These are phyloP conservation scores for Stenogyne calaminthoides DNA, from an alignment of 305 asterid genomes.

Conservation along the genomic window DNA sequence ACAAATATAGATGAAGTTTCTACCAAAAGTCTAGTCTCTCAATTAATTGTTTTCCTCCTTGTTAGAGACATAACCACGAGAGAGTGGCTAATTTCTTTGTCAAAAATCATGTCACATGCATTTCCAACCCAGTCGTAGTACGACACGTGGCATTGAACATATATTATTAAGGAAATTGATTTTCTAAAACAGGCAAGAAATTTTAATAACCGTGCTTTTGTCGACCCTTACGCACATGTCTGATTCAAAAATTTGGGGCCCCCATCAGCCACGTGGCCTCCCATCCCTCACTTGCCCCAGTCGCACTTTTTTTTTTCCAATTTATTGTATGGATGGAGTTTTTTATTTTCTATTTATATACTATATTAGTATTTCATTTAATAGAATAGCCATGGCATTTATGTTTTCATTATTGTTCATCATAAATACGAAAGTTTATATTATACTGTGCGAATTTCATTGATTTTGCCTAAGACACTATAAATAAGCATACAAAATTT, in stretches of 20 bases:
- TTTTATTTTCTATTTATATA: too few species aligned
- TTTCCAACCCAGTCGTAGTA: conserved; percentile 38
- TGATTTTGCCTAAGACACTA: too few species aligned
- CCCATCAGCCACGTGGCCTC: conserved; percentile 5
- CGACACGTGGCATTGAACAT: conserved; percentile 55
- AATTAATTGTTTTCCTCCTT: conserved; percentile 57
- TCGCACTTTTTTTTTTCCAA: too few species aligned
- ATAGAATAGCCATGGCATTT: too few species aligned
- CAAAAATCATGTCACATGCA: conserved; percentile 67
- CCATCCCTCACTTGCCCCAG: neutral
- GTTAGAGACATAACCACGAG: conserved; percentile 76
- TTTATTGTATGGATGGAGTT: too few species aligned
- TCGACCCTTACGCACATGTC: conserved; percentile 62
- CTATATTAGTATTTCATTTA: too few species aligned
- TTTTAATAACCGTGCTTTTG: conserved; percentile 52
- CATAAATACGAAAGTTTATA: too few species aligned
- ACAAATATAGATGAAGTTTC: too few species aligned
- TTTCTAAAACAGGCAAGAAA: conserved; percentile 45
- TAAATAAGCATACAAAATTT: too few species aligned
- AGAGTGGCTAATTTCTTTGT: conserved; percentile 42
- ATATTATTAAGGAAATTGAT: conserved; percentile 40
- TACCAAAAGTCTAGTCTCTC: too few species aligned
- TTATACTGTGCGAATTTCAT: too few species aligned
- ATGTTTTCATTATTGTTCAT: too few species aligned
- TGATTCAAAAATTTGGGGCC: neutral